These are phyloP conservation scores for Neonectria coccinea DNA, from an alignment of 2,329 filamentous ascomycete species.

Conservation along the genomic window DNA sequence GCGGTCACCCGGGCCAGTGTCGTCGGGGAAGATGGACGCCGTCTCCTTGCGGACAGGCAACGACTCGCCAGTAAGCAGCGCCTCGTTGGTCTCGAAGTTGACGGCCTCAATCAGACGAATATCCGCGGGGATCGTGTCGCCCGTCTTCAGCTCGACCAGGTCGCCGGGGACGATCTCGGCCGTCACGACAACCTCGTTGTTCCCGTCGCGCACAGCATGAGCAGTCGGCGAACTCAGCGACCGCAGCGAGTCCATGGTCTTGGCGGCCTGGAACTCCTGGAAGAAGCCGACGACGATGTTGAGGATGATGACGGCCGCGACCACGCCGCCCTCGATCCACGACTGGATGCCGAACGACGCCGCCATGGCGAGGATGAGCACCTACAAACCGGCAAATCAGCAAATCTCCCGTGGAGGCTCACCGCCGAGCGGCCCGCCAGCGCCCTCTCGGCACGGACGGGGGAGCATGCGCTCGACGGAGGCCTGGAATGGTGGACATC, in stretches of 20 bases:
- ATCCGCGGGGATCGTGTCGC: conserved; percentile 72
- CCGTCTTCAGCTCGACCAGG: conserved; percentile 64
- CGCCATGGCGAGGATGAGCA: conserved; percentile 68
- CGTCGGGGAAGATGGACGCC: conserved; percentile 54
- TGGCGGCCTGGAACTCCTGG: conserved; percentile 60
- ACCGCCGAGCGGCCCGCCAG: conserved; percentile 7
- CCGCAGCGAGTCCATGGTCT: conserved; percentile 62
- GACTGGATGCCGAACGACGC: conserved; percentile 69
- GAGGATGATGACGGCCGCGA: conserved; percentile 67
- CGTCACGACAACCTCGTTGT: conserved; percentile 52
- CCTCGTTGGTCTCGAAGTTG: conserved; percentile 77
- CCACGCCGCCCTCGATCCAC: conserved; percentile 71
- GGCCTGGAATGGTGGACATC: conserved; percentile 23
- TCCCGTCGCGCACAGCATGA: conserved; percentile 56
- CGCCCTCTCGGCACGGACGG: not conserved
- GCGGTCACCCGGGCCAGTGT: conserved; percentile 66
- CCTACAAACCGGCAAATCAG: conserved; percentile 47
- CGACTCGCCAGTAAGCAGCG: conserved; percentile 73
- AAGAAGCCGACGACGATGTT: conserved; percentile 67
- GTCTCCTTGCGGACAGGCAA: conserved; percentile 68
- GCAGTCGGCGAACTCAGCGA: conserved; percentile 59
- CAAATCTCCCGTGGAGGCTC: conserved; percentile 29
- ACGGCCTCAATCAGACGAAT: conserved; percentile 67
- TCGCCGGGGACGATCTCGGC: conserved; percentile 68
- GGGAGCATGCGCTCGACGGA: not conserved